Evolutionary conservation across 108 stramenopile species (phyloP).

Genomic region (Nannochloropsis granulata): DNA sequence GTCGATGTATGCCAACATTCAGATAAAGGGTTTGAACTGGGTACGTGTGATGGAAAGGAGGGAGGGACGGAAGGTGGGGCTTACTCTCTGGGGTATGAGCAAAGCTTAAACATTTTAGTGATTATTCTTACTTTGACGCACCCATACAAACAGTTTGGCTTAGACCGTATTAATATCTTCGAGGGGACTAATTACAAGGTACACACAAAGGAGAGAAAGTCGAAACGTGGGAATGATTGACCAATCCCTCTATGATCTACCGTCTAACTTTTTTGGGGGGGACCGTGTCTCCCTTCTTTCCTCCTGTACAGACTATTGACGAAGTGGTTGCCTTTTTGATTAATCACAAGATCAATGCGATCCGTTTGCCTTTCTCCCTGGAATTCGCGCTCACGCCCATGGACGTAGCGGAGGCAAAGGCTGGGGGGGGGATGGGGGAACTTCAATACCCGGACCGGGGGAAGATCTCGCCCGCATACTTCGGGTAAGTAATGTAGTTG

Average conservation of each 20-base stretch:
- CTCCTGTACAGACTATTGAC: neutral
- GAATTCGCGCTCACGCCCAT: neutral
- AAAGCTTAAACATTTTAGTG: too few relatives aligned
- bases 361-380: neutral
- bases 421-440: neutral
- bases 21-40: neutral
- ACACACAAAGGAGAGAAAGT: neutral
- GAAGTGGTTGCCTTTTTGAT: neutral
- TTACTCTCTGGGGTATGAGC: too few relatives aligned
- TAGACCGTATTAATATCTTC: neutral
- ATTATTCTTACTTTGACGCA: too few relatives aligned
- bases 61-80: neutral
- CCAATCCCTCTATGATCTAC: too few relatives aligned
- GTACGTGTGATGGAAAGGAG: neutral
- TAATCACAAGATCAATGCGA: neutral
- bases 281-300: too few relatives aligned
- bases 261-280: too few relatives aligned
- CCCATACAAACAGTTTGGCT: neutral
- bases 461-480: neutral
- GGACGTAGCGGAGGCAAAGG: neutral
- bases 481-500: neutral
- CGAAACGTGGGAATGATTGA: too few relatives aligned
- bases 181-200: neutral
- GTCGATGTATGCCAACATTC: neutral
- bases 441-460: neutral